These are phyloP conservation scores for Trichoderma virens DNA, from an alignment of 495 filamentous ascomycete genomes.

Conservation along the genomic window DNA sequence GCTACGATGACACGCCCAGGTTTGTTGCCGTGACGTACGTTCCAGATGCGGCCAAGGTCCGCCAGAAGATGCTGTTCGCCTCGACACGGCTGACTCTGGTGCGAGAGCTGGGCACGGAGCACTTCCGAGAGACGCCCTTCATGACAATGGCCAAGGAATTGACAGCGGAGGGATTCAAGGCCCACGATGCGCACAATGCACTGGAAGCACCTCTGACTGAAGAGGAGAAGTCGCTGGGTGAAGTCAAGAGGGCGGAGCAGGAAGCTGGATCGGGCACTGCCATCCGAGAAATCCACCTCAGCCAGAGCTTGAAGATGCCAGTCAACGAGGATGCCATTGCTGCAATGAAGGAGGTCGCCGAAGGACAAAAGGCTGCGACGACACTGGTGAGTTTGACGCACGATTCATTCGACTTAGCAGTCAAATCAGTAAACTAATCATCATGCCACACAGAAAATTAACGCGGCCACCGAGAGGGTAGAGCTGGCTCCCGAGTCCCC, in stretches of 20 bases:
- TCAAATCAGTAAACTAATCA: not conserved
- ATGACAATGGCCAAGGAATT: slow-evolving; percentile 70
- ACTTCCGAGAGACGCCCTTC: slow-evolving; percentile 71
- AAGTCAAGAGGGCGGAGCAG: slow-evolving; percentile 73
- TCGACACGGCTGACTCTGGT: slow-evolving; percentile 75
- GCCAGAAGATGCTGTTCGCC: slow-evolving; percentile 94
- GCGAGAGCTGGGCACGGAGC: slow-evolving; percentile 81
- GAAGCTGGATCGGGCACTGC: slow-evolving; percentile 66
- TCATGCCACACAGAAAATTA: slow-evolving; percentile 50
- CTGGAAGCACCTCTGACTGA: slow-evolving; percentile 75
- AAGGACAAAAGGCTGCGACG: slow-evolving; percentile 53
- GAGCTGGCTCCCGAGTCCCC: slow-evolving; percentile 54
- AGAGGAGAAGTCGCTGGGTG: slow-evolving; percentile 73
- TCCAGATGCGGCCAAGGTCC: slow-evolving; percentile 79
- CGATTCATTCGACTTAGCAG: too few relatives aligned
- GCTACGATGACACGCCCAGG: slow-evolving; percentile 42
- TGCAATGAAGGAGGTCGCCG: slow-evolving; percentile 51
- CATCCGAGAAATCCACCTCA: slow-evolving; percentile 49
- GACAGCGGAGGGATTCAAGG: slow-evolving; percentile 62
- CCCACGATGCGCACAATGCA: slow-evolving; percentile 60
- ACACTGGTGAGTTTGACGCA: slow-evolving; percentile 72
- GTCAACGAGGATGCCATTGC: slow-evolving; percentile 60
- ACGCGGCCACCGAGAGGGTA: slow-evolving; percentile 70
- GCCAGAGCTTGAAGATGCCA: slow-evolving; percentile 55
- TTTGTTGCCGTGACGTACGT: slow-evolving; percentile 84